Evolutionary conservation across 257 asterid genomes (phyloP), one percentile per base, ranked within the genome.

Genomic region (Jacaranda mimosifolia): DNA sequence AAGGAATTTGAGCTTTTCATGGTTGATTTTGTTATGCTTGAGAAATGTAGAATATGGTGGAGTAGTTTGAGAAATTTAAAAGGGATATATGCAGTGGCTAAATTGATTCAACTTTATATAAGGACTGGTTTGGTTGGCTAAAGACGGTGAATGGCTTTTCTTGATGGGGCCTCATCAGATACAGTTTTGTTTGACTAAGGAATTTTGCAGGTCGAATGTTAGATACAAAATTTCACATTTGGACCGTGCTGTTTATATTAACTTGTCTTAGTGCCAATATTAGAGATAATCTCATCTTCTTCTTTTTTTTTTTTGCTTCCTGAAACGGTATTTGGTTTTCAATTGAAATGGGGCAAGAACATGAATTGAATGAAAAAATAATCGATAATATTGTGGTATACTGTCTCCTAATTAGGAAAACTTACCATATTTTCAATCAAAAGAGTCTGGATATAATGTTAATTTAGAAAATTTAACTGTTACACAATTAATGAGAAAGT

Each of bases 121-220:
- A 42, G 74, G 75, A 45, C 45, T 68, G 60, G 62, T 57, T 69
- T 77, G 75, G 72, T 77, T 19, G 45, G 80, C 17, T 21, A 43
- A 65, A 74, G 80, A 55, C 49, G 59, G 60, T 55, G 74, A 19
- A 11, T 53, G 71, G 17, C 35, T 59, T 26, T 60, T 60, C 40
- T 42, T 46, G 7, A 65, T 53, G 45, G 53, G 76, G 18, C 53
- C 53, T 39, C 13, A 0, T 11, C 4, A 13, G 26, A 68, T 53
- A 48, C 3, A 42, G 8, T 65, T 26, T 66, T 19, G 26, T 56
- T 55, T 55, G 63, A 68, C 75, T 13, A 38, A 7, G 26, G 53
- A 67, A 68, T 77, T 70, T 77, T 45, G 68, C 3, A 40, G 68
- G 68, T 65, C 18, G 19, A 15, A 15, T 51, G 68, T 48, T 0